phyloP scores from a whole-genome alignment of 169 alveolate species.

The Perkinsus chesapeaki region DNA sequence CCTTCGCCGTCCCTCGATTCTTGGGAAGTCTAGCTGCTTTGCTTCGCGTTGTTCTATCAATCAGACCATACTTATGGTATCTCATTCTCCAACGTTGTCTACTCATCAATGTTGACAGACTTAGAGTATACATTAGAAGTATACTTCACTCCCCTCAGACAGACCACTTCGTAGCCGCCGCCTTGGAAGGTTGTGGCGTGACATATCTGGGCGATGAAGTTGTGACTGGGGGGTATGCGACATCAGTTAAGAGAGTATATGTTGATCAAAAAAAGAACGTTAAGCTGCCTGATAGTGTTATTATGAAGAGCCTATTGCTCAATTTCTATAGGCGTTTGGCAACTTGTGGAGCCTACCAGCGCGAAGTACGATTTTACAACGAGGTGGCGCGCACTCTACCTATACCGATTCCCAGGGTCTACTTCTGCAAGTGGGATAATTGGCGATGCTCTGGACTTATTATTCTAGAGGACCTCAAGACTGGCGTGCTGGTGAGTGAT shows the following conservation, averaged over 20 bases:
- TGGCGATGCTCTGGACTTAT: not conserved
- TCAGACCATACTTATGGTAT: too few species aligned
- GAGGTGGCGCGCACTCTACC: not conserved
- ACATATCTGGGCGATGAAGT: too few species aligned
- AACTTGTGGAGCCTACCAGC: not conserved
- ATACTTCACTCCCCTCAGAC: too few species aligned
- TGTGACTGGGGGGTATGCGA: not conserved
- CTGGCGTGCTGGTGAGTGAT: not conserved
- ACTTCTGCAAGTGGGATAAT: not conserved
- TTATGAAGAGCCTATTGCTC: not conserved
- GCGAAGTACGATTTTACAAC: not conserved
- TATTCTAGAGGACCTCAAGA: not conserved
- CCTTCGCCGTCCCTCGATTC: too few species aligned
- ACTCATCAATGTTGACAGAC: too few species aligned
- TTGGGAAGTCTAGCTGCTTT: too few species aligned
- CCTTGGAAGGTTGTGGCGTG: too few species aligned
- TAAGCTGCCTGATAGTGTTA: not conserved
- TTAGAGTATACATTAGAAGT: too few species aligned
- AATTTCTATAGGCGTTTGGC: not conserved
- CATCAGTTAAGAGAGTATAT: not conserved
- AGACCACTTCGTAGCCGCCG: too few species aligned
- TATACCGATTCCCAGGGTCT: not conserved
- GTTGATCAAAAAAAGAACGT: not conserved
- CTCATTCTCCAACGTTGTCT: too few species aligned
- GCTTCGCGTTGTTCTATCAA: too few species aligned